Evolutionary conservation across 2,329 filamentous ascomycete species (phyloP).

Genomic region (Pseudopyrenochaeta lycopersici): DNA sequence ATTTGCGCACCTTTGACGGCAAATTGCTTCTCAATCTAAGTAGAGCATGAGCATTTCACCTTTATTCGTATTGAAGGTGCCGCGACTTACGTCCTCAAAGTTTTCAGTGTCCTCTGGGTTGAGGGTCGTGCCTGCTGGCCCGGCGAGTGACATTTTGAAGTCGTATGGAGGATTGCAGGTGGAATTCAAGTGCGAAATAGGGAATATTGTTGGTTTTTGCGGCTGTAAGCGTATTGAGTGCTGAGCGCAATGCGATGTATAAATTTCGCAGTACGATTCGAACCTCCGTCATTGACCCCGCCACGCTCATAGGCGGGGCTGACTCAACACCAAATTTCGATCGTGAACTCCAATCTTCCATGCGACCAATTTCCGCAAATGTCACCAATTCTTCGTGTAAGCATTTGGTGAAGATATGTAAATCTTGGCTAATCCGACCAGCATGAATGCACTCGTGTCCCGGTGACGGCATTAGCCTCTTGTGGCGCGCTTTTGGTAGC

Average conservation of each 20-base stretch:
- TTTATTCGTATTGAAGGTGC: background rate
- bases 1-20: conserved; percentile 80
- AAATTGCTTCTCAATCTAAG: conserved; percentile 97
- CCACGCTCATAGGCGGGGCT: conserved; percentile 35
- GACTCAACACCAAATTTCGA: conserved; percentile 46
- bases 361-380: conserved; percentile 37
- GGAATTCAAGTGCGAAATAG: background rate
- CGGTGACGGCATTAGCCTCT: conserved; percentile 57
- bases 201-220: background rate
- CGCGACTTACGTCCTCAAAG: conserved; percentile 69
- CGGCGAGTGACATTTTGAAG: conserved; percentile 46
- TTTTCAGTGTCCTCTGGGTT: conserved; percentile 71
- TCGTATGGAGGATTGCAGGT: background rate
- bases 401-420: conserved; percentile 10
- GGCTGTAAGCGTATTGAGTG: background rate
- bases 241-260: conserved; percentile 12
- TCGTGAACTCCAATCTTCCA: conserved; percentile 25
- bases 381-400: conserved; percentile 46
- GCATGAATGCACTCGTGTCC: conserved; percentile 52
- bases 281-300: conserved; percentile 37
- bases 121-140: conserved; percentile 38
- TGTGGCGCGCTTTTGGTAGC: conserved; percentile 49
- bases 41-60: conserved; percentile 31
- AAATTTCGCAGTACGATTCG: conserved; percentile 29
- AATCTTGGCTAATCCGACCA: conserved; percentile 27